These are phyloP conservation scores for Entomortierella parvispora DNA, from an alignment of 192 early-diverging fungal genomes.

Conservation along the genomic window DNA sequence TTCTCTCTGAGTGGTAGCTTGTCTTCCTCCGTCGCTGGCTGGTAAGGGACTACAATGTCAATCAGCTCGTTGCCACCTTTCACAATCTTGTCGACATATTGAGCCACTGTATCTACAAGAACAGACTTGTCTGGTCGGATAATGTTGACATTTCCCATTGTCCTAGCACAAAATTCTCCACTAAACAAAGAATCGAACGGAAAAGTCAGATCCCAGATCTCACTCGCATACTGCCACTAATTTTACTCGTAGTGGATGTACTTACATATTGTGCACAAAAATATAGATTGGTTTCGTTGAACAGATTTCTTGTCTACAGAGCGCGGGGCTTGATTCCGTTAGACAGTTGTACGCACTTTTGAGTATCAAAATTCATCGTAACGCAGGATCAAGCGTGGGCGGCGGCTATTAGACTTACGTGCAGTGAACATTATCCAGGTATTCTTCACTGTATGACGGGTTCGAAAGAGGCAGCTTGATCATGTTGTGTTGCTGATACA, in stretches of 20 bases:
- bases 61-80: conserved; percentile 28
- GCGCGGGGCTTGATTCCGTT: background rate
- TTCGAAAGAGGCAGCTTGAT: conserved; percentile 48
- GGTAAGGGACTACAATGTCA: conserved; percentile 31
- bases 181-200: conserved; percentile 7
- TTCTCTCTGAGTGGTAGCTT: conserved; percentile 35
- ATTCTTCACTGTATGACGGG: conserved; percentile 20
- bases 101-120: conserved; percentile 36
- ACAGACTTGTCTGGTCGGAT: conserved; percentile 40
- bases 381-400: too few relatives aligned
- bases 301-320: conserved; percentile 30
- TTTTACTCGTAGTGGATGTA: too few relatives aligned
- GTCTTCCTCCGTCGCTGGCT: conserved; percentile 45
- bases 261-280: conserved; percentile 57
- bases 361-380: background rate
- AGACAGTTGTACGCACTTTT: background rate
- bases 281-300: conserved; percentile 43
- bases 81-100: conserved; percentile 48
- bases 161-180: conserved; percentile 34
- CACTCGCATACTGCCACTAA: too few relatives aligned
- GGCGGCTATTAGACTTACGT: too few relatives aligned
- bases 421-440: conserved; percentile 40
- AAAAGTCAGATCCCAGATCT: background rate
- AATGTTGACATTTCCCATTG: conserved; percentile 34
- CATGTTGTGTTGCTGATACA: conserved; percentile 44